Evolutionary conservation across 179 eudicot species (phyloP).

Genomic region (Spergularia azorica): DNA sequence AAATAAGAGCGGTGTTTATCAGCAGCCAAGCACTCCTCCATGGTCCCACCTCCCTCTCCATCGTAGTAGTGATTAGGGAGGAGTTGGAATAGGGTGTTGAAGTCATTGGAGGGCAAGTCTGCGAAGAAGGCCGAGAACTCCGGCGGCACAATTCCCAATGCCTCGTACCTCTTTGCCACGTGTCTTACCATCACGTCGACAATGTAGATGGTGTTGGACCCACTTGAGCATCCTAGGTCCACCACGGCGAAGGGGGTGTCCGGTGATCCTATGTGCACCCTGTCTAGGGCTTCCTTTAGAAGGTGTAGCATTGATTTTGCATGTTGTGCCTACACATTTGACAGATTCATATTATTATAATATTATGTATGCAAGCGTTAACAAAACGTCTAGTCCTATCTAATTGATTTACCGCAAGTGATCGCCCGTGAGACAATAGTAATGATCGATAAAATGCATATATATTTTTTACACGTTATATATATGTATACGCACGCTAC

Average conservation of each 20-base stretch:
- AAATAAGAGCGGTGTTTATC: constrained; percentile 72
- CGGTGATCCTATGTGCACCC: constrained; percentile 46
- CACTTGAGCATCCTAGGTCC: constrained; percentile 86
- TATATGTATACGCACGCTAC: too few relatives aligned
- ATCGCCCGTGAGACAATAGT: too few relatives aligned
- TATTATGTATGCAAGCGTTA: too few relatives aligned
- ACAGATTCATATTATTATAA: too few relatives aligned
- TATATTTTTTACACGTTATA: too few relatives aligned
- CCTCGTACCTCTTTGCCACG: constrained; percentile 64
- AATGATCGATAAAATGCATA: too few relatives aligned
- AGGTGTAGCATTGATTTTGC: constrained; percentile 90
- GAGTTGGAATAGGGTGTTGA: constrained; percentile 91
- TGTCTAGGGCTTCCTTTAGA: constrained; percentile 72
- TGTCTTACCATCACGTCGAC: constrained; percentile 77
- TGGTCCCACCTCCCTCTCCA: constrained; percentile 44
- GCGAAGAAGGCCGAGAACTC: constrained; percentile 92
- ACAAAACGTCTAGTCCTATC: too few relatives aligned
- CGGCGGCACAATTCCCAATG: constrained; percentile 53
- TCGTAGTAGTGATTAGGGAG: constrained; percentile 54
- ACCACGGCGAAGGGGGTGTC: constrained; percentile 66
- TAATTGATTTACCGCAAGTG: too few relatives aligned
- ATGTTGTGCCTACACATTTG: constrained; percentile 60
- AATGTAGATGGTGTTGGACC: constrained; percentile 69
- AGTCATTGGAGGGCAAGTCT: constrained; percentile 90
- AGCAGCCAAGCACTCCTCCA: constrained; percentile 86